Conservation (phyloP, 495 filamentous ascomycete species). For the Cudoniella acicularis region DNA sequence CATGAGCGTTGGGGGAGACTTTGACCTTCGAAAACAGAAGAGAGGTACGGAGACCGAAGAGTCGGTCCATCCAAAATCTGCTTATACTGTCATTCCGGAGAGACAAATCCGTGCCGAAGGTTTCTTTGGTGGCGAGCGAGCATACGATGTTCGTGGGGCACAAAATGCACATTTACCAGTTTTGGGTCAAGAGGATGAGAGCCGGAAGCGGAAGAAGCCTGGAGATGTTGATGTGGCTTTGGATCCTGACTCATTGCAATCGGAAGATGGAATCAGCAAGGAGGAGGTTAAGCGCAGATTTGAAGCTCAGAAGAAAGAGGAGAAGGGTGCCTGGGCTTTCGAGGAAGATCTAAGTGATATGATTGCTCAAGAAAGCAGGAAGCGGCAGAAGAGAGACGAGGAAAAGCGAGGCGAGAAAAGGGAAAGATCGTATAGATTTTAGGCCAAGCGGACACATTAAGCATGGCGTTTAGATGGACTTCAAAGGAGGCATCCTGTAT, state of each 20-base stretch:
- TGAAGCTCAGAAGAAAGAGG: conserved; percentile 70
- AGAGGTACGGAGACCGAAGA: conserved; percentile 89
- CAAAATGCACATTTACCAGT: conserved; percentile 56
- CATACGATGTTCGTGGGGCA: conserved; percentile 69
- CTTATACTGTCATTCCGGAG: conserved; percentile 90
- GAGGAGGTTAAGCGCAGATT: conserved; percentile 58
- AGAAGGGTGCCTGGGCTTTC: conserved; percentile 73
- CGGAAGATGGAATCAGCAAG: conserved; percentile 66
- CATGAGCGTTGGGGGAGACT: conserved; percentile 77
- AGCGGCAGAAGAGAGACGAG: conserved; percentile 81
- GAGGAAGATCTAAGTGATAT: conserved; percentile 95
- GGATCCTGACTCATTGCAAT: conserved; percentile 71
- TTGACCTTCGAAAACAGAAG: conserved; percentile 85
- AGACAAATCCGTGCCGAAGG: conserved; percentile 77
- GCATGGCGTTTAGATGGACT: background rate
- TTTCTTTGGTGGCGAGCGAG: conserved; percentile 92
- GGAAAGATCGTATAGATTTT: conserved; percentile 25
- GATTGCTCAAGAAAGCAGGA: conserved; percentile 91
- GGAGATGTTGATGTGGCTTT: conserved; percentile 92
- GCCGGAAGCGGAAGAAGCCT: conserved; percentile 84
- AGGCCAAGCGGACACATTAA: background rate
- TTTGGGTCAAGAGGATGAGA: conserved; percentile 77
- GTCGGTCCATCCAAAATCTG: conserved; percentile 62
- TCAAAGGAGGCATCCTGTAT: background rate
- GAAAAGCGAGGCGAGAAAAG: conserved; percentile 57